phyloP scores from a whole-genome alignment of 768 basidiomycete species.

The Pleurotus sapidus region DNA sequence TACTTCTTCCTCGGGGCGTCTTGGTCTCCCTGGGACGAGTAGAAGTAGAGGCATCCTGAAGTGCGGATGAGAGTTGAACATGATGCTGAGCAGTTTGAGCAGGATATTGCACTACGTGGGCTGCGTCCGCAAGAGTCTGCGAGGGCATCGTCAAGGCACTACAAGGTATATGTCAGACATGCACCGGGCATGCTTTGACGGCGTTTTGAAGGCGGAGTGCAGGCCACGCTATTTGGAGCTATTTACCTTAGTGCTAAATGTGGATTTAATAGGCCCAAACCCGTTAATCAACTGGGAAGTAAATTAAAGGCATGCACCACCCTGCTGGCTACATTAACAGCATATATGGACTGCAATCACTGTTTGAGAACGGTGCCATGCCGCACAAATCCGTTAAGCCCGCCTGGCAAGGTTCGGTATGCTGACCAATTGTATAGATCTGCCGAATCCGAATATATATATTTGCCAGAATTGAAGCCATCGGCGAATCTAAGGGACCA shows the following conservation, averaged over 20 bases:
- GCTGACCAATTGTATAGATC: slow-evolving; percentile 30
- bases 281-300: neutral
- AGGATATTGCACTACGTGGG: slow-evolving; percentile 54
- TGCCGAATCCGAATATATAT: slow-evolving; percentile 32
- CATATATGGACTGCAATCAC: slow-evolving; percentile 10
- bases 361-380: slow-evolving; percentile 32
- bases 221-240: neutral
- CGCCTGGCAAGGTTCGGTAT: slow-evolving; percentile 21
- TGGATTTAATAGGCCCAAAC: neutral
- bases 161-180: slow-evolving; percentile 9
- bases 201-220: slow-evolving; percentile 8
- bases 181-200: slow-evolving; percentile 7
- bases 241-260: neutral
- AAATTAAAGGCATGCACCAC: neutral
- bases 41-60: slow-evolving; percentile 49
- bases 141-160: slow-evolving; percentile 5
- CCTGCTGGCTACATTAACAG: neutral
- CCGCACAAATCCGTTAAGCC: slow-evolving; percentile 25
- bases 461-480: slow-evolving; percentile 29
- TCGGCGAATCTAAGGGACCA: slow-evolving; percentile 22
- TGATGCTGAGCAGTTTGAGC: slow-evolving; percentile 53
- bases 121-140: slow-evolving; percentile 47
- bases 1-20: slow-evolving; percentile 36
- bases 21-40: slow-evolving; percentile 36
- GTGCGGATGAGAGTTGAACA: slow-evolving; percentile 46